Percentiles rank a stretch among this genome's conserved stretches.
These are phyloP conservation scores for Podaxis sp. DNA, from an alignment of 768 basidiomycete species.

Conservation along the genomic window DNA sequence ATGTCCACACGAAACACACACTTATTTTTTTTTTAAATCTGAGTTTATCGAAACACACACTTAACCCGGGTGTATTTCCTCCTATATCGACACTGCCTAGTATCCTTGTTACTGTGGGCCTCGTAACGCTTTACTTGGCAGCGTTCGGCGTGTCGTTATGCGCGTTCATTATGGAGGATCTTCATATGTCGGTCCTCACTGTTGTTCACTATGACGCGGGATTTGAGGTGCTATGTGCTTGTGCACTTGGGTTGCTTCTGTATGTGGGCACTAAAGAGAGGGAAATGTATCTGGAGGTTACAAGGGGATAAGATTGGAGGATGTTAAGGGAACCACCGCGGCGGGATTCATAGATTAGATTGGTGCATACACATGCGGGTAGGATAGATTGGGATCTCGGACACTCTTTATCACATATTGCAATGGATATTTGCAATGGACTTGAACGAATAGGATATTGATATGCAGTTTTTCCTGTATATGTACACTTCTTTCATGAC, in stretches of 20 bases:
- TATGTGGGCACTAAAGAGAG: neutral
- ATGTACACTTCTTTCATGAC: too few relatives aligned
- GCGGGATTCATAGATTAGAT: too few relatives aligned
- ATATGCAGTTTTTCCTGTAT: too few relatives aligned
- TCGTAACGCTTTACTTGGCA: neutral
- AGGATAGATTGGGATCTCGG: too few relatives aligned
- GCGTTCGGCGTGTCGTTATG: neutral
- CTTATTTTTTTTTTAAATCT: too few relatives aligned
- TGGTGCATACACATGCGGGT: too few relatives aligned
- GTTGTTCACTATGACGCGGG: neutral
- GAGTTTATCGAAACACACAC: neutral
- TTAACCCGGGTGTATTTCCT: neutral
- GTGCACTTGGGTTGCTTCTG: neutral
- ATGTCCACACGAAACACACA: neutral
- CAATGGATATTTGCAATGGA: too few relatives aligned
- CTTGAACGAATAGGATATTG: too few relatives aligned
- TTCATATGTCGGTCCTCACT: neutral
- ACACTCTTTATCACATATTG: too few relatives aligned
- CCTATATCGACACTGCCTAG: neutral
- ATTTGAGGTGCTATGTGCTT: constrained; percentile 1
- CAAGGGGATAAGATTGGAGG: neutral
- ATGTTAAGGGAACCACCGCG: neutral
- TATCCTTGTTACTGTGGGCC: neutral
- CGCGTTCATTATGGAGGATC: neutral
- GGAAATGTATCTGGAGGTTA: neutral